phyloP scores from a whole-genome alignment of 495 filamentous ascomycete species.

The Sordaria brevicollis region DNA sequence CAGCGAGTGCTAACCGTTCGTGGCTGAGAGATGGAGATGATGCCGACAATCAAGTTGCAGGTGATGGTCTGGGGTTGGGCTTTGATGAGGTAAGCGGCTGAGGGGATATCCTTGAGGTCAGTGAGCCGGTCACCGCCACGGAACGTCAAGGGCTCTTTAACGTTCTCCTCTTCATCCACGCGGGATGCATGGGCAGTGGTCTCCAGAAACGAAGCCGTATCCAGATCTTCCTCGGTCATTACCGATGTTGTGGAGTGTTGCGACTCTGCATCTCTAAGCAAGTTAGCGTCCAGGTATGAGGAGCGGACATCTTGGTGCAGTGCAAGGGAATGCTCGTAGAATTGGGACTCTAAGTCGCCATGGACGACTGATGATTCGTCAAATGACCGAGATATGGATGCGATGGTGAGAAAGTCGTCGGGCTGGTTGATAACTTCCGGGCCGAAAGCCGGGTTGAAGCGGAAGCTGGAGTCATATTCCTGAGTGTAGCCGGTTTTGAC shows the following conservation, averaged over 20 bases:
- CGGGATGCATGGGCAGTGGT: background rate
- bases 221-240: slow-evolving; percentile 3
- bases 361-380: slow-evolving; percentile 13
- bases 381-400: slow-evolving; percentile 23
- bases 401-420: slow-evolving; percentile 41
- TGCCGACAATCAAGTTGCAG: slow-evolving; percentile 65
- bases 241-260: slow-evolving; percentile 4
- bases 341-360: slow-evolving; percentile 36
- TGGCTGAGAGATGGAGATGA: slow-evolving; percentile 60
- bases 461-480: slow-evolving; percentile 28
- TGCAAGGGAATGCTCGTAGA: slow-evolving; percentile 65
- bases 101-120: slow-evolving; percentile 62
- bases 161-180: background rate
- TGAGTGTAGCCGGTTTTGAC: slow-evolving; percentile 36
- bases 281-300: slow-evolving; percentile 32
- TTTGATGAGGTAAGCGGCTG: slow-evolving; percentile 50
- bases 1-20: slow-evolving; percentile 45
- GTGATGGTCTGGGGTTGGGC: slow-evolving; percentile 72
- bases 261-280: background rate
- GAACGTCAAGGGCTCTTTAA: slow-evolving; percentile 11
- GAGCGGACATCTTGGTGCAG: slow-evolving; percentile 47
- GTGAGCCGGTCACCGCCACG: slow-evolving; percentile 32
- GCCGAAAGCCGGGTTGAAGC: background rate
- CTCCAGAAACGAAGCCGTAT: slow-evolving; percentile 7
- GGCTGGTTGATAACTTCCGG: slow-evolving; percentile 15